These are phyloP conservation scores for Leccinum fallax DNA, from an alignment of 1,284 basidiomycete species.

Conservation along the genomic window DNA sequence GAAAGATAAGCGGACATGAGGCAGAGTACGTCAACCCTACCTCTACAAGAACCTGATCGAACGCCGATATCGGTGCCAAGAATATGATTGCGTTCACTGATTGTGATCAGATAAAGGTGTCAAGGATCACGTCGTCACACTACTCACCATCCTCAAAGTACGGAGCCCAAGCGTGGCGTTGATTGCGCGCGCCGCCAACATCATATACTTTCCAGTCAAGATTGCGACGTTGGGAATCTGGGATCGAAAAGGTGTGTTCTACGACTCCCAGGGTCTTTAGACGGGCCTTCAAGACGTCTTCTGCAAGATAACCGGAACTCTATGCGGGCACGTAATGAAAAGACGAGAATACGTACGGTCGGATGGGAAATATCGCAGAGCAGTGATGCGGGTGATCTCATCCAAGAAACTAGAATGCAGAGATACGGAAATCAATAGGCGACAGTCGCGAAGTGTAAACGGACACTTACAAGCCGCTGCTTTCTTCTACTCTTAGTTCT, in stretches of 20 bases:
- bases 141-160: constrained; percentile 77
- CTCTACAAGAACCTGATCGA: constrained; percentile 79
- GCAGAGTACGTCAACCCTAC: constrained; percentile 37
- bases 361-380: constrained; percentile 77
- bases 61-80: constrained; percentile 80
- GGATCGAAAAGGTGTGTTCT: constrained; percentile 73
- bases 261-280: constrained; percentile 77
- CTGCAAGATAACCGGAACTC: constrained; percentile 38
- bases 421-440: constrained; percentile 15
- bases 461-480: constrained; percentile 73
- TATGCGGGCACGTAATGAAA: background rate
- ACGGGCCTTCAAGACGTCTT: constrained; percentile 71
- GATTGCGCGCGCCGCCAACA: constrained; percentile 75
- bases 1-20: background rate
- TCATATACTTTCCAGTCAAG: constrained; percentile 80
- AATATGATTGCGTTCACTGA: constrained; percentile 83
- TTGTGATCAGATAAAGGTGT: constrained; percentile 6
- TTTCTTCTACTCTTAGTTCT: constrained; percentile 71
- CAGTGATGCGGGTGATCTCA: constrained; percentile 76
- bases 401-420: constrained; percentile 62
- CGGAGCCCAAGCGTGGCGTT: constrained; percentile 80
- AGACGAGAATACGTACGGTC: constrained; percentile 54
- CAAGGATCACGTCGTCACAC: background rate
- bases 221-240: constrained; percentile 55
- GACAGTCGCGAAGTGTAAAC: constrained; percentile 7